Evolutionary conservation across 192 early-diverging fungal species (phyloP).

Genomic region (Umbelopsis sp.): DNA sequence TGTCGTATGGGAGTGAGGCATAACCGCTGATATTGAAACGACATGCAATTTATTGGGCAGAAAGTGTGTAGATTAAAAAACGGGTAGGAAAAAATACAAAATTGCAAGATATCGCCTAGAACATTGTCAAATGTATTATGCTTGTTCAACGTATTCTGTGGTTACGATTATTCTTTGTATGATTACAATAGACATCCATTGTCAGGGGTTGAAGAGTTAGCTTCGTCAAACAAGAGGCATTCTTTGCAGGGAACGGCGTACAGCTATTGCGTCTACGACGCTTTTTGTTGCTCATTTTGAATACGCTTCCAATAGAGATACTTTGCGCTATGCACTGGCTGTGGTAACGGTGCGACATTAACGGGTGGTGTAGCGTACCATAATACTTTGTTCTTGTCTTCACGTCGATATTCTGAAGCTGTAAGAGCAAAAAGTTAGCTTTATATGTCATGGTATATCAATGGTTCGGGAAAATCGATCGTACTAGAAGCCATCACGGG

Average conservation of each 20-base stretch:
- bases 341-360: background rate
- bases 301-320: slow-evolving; percentile 27
- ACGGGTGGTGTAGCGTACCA: slow-evolving; percentile 30
- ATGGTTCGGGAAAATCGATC: background rate
- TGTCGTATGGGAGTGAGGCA: background rate
- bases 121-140: too few relatives aligned
- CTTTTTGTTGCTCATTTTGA: slow-evolving; percentile 4
- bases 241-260: too few relatives aligned
- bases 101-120: background rate
- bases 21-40: background rate
- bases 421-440: background rate
- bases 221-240: too few relatives aligned
- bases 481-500: background rate
- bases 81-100: background rate
- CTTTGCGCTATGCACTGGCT: slow-evolving; percentile 13
- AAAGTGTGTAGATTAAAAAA: background rate
- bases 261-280: background rate
- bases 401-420: slow-evolving; percentile 24
- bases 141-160: too few relatives aligned
- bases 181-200: background rate
- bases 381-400: slow-evolving; percentile 11
- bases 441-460: background rate
- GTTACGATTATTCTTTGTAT: too few relatives aligned
- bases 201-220: background rate
- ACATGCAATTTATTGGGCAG: background rate